Percentiles rank a stretch among this genome's conserved stretches.
Evolutionary conservation across 2,329 filamentous ascomycete species (phyloP).

Genomic region (Colletotrichum sp.): DNA sequence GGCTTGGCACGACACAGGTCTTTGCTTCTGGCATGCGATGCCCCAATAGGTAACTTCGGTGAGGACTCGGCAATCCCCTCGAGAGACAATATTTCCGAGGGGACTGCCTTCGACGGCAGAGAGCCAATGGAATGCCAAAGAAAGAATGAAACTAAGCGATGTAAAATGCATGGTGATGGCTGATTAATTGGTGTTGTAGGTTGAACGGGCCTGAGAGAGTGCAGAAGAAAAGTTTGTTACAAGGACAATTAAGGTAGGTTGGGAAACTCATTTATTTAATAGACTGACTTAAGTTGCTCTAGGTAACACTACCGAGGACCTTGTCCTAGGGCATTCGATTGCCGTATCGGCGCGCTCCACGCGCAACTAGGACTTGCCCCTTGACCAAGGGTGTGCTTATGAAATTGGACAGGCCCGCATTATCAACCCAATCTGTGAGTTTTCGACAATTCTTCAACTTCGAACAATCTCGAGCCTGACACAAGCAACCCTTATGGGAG

Average conservation of each 20-base stretch:
- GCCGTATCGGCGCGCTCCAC: background rate
- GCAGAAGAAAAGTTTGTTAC: background rate
- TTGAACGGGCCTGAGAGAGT: background rate
- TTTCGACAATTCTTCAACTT: background rate
- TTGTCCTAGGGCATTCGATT: background rate
- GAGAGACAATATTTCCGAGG: background rate
- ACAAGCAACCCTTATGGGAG: background rate
- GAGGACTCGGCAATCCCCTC: background rate
- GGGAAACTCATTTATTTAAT: background rate
- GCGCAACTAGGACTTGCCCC: background rate
- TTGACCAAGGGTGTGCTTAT: background rate
- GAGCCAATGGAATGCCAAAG: background rate
- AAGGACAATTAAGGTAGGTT: background rate
- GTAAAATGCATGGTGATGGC: background rate
- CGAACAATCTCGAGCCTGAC: background rate
- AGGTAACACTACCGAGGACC: background rate
- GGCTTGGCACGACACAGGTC: background rate
- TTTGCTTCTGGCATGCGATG: background rate
- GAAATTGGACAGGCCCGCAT: background rate
- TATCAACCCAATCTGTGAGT: background rate
- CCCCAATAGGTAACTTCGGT: background rate
- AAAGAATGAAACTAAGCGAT: background rate
- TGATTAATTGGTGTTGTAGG: background rate
- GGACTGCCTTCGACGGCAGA: background rate
- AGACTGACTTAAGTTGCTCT: background rate